phyloP scores from a whole-genome alignment of 2,329 filamentous ascomycete species.

The Colletotrichum gigasporum region DNA sequence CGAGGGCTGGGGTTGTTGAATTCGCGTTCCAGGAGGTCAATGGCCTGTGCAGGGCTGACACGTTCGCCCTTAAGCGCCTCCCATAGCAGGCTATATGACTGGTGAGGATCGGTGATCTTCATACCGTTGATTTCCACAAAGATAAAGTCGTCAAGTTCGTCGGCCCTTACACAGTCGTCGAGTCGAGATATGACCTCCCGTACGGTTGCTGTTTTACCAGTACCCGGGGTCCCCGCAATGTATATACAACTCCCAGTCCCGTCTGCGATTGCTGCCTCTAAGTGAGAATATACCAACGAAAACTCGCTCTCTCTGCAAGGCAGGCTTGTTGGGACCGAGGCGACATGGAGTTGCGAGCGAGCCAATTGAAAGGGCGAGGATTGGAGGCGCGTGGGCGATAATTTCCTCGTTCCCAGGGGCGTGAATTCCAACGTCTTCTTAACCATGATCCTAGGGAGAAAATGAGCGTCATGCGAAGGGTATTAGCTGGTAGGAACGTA shows the following conservation, averaged over 20 bases:
- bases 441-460: constrained; percentile 64
- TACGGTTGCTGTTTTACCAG: constrained; percentile 96
- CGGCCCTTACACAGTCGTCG: constrained; percentile 85
- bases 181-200: constrained; percentile 92
- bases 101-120: constrained; percentile 98
- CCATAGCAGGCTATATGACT: constrained; percentile 95
- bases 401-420: constrained; percentile 85
- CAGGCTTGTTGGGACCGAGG: constrained; percentile 87
- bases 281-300: constrained; percentile 88
- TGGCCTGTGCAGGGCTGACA: constrained; percentile 88
- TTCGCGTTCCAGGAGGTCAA: constrained; percentile 90
- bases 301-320: constrained; percentile 96
- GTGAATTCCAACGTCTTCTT: constrained; percentile 96
- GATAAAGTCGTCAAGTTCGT: constrained; percentile 97
- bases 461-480: not conserved
- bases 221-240: constrained; percentile 98
- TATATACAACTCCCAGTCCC: constrained; percentile 97
- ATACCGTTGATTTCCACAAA: constrained; percentile 99
- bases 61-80: constrained; percentile 93
- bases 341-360: constrained; percentile 88
- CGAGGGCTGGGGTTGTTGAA: constrained; percentile 92
- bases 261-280: constrained; percentile 93
- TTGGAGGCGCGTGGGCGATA: constrained; percentile 79
- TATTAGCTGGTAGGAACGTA: not conserved
- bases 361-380: constrained; percentile 93